A percentile compares a stretch with the other conserved stretches of the same genome.
Conservation (phyloP, 805 yeast species). For the Saccharomyces paradoxus region DNA sequence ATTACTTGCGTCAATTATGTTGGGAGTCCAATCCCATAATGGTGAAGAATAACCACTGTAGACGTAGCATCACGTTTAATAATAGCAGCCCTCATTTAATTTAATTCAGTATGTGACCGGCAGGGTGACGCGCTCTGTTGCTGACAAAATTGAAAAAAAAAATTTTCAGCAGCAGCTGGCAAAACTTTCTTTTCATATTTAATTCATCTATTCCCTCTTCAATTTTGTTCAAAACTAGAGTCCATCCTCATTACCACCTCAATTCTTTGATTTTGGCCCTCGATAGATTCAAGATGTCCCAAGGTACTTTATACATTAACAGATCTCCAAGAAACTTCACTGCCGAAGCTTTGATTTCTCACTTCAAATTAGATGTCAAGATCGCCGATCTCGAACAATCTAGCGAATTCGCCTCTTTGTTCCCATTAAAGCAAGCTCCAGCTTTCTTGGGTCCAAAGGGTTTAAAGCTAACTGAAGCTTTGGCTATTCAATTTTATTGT, state of each 20-base stretch:
- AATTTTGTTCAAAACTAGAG: background rate
- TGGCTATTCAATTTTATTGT: constrained; percentile 52
- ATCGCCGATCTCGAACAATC: constrained; percentile 33
- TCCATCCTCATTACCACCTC: background rate
- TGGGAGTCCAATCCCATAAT: background rate
- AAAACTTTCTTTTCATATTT: background rate
- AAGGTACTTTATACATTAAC: constrained; percentile 53
- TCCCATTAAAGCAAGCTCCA: constrained; percentile 62
- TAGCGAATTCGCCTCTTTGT: constrained; percentile 35
- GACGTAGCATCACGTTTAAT: background rate
- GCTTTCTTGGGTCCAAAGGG: constrained; percentile 69
- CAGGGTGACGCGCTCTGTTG: background rate
- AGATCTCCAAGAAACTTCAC: constrained; percentile 22
- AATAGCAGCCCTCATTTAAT: background rate
- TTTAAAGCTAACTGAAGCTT: constrained; percentile 58
- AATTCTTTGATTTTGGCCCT: background rate
- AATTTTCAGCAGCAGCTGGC: background rate
- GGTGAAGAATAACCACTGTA: background rate
- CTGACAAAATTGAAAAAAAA: background rate
- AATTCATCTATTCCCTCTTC: background rate
- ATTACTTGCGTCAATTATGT: too few relatives aligned
- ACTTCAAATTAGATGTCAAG: constrained; percentile 52
- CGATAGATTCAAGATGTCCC: constrained; percentile 42
- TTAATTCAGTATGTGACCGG: background rate
- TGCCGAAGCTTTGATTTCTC: constrained; percentile 44